Base-by-base conservation (phyloP, 371 early-diverging fungal species). In the Syncephalastrum monosporum region DNA sequence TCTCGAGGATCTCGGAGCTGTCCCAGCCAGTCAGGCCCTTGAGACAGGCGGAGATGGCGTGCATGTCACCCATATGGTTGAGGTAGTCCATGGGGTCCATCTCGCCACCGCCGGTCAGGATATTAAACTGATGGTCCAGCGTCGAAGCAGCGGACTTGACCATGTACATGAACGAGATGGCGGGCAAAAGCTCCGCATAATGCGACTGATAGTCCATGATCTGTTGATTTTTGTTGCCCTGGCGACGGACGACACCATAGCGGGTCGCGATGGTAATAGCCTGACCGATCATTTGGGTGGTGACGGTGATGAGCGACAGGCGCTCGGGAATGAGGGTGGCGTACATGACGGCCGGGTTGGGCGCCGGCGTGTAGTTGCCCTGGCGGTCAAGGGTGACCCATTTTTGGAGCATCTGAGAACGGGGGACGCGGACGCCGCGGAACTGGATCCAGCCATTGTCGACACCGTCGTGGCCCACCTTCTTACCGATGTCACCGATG, bases 361-460 rank as follows among this genome's bases (percentile, higher is more conserved):
- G 82, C 4, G 83, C 80, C 19, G 84, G 79, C 1, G 60, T 72
- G 55, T 83, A 89, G 42, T 74, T 71, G 29, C 91, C 92, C 42
- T 80, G 74, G 23, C 82, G 74, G 52, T 67, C 72, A 54, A 91
- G 79, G 16, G 69, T 69, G 6, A 84, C 77, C 83, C 88, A 87
- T 63, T 80, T 83, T 67, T 80, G 67, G 43, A 94, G 75, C 92
- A 94, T 89, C 65, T 92, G 79, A 44, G 82, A 76, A 33, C 95
- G 87, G 4, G 95, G 94, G 41, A 93, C 86, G 56, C 94, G 89
- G 49, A 91, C 92, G 29, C 86, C 68, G 12, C 90, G 89, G 77
- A 95, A 95, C 65, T 92, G 91, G 61, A 95, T 93, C 93, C 93
- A 95, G 10, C 95, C 94, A 58, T 95, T 95, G 74, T 95, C 95